These are phyloP conservation scores for Nothophaeocryptopus gaeumannii DNA, from an alignment of 2,329 filamentous ascomycete species.

Conservation along the genomic window DNA sequence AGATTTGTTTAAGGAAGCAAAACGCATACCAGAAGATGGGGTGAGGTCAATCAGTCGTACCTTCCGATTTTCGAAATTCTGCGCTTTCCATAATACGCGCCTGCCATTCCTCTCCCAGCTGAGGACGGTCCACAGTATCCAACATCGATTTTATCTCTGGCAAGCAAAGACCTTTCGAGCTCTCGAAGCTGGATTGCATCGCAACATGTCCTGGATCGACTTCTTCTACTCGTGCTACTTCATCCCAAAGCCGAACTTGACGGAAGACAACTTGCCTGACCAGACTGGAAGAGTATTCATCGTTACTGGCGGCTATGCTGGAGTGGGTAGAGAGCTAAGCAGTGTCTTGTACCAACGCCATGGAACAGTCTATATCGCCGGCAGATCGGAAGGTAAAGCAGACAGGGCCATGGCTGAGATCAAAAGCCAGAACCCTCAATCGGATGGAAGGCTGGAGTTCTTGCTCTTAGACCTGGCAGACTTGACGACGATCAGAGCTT, in stretches of 20 bases:
- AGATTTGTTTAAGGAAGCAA: too few species aligned
- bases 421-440: constrained; percentile 35
- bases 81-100: too few species aligned
- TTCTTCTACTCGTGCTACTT: too few species aligned
- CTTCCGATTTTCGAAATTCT: too few species aligned
- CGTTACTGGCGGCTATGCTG: constrained; percentile 50
- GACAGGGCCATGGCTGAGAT: constrained; percentile 47
- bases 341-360: constrained; percentile 55
- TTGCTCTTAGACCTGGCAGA: constrained; percentile 48
- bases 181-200: too few species aligned
- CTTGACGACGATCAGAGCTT: constrained; percentile 34
- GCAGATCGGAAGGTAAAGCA: constrained; percentile 47
- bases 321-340: constrained; percentile 53
- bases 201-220: too few species aligned
- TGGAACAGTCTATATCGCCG: constrained; percentile 55
- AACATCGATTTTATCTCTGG: too few species aligned
- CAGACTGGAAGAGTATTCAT: constrained; percentile 50
- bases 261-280: constrained; percentile 43
- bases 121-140: too few species aligned
- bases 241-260: constrained; percentile 29
- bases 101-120: too few species aligned
- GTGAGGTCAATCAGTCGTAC: too few species aligned
- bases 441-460: constrained; percentile 43
- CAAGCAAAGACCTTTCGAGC: too few species aligned
- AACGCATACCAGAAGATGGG: too few species aligned